Conservation (phyloP, 2,329 filamentous ascomycete species). For the Trichoderma arundinaceum region DNA sequence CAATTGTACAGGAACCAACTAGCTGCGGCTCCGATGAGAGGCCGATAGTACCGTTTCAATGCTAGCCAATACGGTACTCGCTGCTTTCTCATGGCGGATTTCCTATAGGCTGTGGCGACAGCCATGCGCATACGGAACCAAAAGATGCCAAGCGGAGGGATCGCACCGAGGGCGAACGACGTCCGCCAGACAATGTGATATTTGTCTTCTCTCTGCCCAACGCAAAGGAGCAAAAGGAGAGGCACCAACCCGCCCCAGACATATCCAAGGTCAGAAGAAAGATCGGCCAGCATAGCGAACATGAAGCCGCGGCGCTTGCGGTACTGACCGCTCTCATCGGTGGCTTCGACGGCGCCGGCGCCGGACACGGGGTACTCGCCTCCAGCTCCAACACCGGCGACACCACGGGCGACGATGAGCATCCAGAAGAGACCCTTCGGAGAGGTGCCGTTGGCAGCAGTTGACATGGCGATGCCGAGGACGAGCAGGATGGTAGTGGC, state of each 20-base stretch:
- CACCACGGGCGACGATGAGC: constrained; percentile 51
- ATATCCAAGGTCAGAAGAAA: constrained; percentile 58
- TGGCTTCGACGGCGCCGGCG: constrained; percentile 58
- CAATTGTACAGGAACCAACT: constrained; percentile 62
- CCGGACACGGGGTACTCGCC: constrained; percentile 60
- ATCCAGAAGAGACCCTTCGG: constrained; percentile 56
- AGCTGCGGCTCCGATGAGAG: constrained; percentile 53
- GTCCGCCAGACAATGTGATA: constrained; percentile 57
- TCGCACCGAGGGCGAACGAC: constrained; percentile 55
- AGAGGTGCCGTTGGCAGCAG: constrained; percentile 50
- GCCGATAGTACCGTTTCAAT: constrained; percentile 55
- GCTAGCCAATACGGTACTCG: constrained; percentile 54
- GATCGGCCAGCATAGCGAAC: constrained; percentile 60
- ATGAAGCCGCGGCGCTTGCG: constrained; percentile 59
- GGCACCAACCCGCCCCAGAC: constrained; percentile 57
- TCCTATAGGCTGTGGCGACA: constrained; percentile 55
- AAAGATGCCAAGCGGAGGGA: constrained; percentile 57
- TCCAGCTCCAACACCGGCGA: constrained; percentile 52
- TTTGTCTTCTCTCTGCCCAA: constrained; percentile 50
- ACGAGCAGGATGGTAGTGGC: constrained; percentile 54
- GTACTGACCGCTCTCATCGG: constrained; percentile 53
- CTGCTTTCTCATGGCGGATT: constrained; percentile 53
- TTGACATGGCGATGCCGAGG: constrained; percentile 53
- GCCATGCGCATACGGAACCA: constrained; percentile 60
- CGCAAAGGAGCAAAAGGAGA: constrained; percentile 57